Evolutionary conservation across 306 rosid genomes (phyloP).

Genomic region (Acacia acuminata): DNA sequence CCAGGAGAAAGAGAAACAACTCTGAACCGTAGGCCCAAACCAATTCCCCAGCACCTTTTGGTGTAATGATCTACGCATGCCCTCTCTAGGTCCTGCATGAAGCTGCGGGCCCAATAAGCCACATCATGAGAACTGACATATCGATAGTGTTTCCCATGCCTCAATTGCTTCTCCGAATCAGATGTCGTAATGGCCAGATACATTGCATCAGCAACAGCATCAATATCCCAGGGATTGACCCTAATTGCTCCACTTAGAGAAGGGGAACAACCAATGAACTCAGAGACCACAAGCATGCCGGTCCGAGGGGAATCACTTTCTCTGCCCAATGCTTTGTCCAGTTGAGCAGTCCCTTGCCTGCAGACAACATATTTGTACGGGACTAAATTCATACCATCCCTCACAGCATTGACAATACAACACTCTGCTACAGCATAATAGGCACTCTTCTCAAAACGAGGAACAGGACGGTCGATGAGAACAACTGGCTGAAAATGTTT

Average conservation of each 20-base stretch:
- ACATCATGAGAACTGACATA: conserved; percentile 83
- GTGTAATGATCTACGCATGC: conserved; percentile 71
- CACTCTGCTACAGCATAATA: conserved; percentile 82
- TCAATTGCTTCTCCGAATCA: conserved; percentile 60
- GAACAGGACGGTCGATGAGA: conserved; percentile 69
- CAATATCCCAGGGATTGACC: conserved; percentile 82
- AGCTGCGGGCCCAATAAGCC: conserved; percentile 82
- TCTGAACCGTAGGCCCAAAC: conserved; percentile 70
- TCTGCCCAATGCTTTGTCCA: conserved; percentile 53
- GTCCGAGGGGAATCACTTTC: conserved; percentile 50
- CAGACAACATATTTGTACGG: conserved; percentile 83
- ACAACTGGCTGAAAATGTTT: conserved; percentile 58
- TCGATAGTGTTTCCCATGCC: conserved; percentile 76
- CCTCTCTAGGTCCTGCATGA: conserved; percentile 73
- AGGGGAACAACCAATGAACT: conserved; percentile 84
- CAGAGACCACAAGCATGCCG: conserved; percentile 80
- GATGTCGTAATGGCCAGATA: conserved; percentile 61
- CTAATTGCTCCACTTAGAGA: conserved; percentile 88
- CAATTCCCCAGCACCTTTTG: conserved; percentile 76
- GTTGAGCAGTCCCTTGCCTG: conserved; percentile 61
- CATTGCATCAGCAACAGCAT: conserved; percentile 77
- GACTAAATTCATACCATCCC: conserved; percentile 85
- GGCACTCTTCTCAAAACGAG: conserved; percentile 74
- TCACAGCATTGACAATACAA: conserved; percentile 79
- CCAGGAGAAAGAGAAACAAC: conserved; percentile 67